Evolutionary conservation across 495 filamentous ascomycete genomes (phyloP), one percentile per base, ranked within the genome.

Genomic region (Aspergillus nidulans): DNA sequence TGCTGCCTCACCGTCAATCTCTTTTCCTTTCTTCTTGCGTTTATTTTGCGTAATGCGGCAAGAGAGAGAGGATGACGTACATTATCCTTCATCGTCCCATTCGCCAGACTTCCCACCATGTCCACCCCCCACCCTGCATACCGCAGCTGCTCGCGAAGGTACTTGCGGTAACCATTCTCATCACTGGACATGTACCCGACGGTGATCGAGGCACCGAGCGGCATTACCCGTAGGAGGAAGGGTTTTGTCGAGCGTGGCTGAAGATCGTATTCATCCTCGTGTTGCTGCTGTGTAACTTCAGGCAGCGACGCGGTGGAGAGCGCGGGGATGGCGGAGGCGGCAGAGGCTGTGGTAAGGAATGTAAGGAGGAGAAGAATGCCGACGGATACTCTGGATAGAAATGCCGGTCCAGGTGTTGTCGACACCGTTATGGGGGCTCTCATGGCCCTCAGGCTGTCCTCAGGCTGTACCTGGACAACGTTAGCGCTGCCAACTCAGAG

Each of bases 171-270:
- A 16, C 81, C 81, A 63, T 81, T 77, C 18, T 74, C 71, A 48
- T 79, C 77, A 1, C 64, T 71, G 1, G 77, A 81, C 24, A 63
- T 63, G 41, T 74, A 77, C 20, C 82, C 82, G 40, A 71, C 68
- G 3, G 81, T 83, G 57, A 85, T 82, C 0, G 81, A 84, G 10
- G 81, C 81, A 23, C 82, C 82, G 20, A 83, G 70, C 21, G 80
- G 77, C 64, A 84, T 68, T 21, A 81, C 70, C 9, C 79, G 69
- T 5, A 83, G 69, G 4, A 60, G 44, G 28, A 68, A 68, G 1
- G 53, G 58, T 28, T 60, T 60, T 28, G 49, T 30, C 1, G 18
- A 18, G 49, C 49, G 49, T 15, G 49, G 36, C 1, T 13, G 1
- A 16, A 52, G 48, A 12, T 24, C 18, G 4, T 48, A 20, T 34